Evolutionary conservation across 768 basidiomycete species (phyloP), one percentile per base, ranked within the genome.

Genomic region (Floccularia luteovirens): DNA sequence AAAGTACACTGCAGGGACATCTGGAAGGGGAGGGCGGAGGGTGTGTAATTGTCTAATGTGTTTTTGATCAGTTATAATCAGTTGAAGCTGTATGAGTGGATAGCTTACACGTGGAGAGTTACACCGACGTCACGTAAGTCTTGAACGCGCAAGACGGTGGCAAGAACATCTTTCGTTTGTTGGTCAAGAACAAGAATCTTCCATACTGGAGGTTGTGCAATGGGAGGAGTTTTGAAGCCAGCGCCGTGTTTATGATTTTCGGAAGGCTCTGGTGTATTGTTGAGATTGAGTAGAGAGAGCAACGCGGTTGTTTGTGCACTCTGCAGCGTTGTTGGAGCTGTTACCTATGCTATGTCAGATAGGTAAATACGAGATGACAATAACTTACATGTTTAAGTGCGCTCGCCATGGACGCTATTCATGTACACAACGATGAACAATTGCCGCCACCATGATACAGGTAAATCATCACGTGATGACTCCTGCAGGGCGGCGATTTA

Each of bases 1-100:
- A 56, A 99, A 96, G 67, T 99, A 99, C 22, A 98, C 75, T 1
- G 96, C 92, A 13, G 96, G 96, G 1, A 99, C 96, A 57, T 99
- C 96, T 8, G 89, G 77, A 28, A 99, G 66, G 3, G 91, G 75
- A 20, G 96, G 96, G 42, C 96, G 76, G 24, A 77, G 64, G 0
- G 91, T 81, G 56, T 97, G 92, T 4, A 98, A 64, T 69, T 98
- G 96, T 47, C 93, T 97, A 36, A 31, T 8, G 6, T 23, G 8
- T 41, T 17, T 43, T 14, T 50, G 39, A 23, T 41, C 24, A 14
- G 2, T 12, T 12, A 17, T 25, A 38, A 24, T 17, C 8, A n/a
- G 2, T 10, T n/a, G n/a, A 27, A 38, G 24, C 35, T 33, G 33
- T 40, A 41, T 41, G 33, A 35, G 46, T 13, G 21, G n/a, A 19